Evolutionary conservation across 2,329 filamentous ascomycete genomes (phyloP), one percentile per base, ranked within the genome.

Genomic region (Graphium sp.): DNA sequence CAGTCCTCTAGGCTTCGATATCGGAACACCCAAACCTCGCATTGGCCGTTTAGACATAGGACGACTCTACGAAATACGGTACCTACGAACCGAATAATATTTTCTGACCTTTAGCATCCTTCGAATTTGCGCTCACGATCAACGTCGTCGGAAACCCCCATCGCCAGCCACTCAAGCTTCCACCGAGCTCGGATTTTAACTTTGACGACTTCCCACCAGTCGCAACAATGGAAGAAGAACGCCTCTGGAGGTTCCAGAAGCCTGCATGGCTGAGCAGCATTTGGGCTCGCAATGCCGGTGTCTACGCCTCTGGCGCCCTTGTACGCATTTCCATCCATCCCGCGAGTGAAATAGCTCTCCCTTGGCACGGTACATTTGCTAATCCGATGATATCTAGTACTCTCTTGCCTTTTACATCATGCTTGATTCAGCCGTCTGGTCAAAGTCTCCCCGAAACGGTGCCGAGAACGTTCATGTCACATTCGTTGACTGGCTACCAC

Each of bases 401-500:
- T 73, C 71, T 26, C 54, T 76, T 45, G 70, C 70, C 35, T 77
- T 77, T 52, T 76, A 74, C 57, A 56, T 69, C 44, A 64, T 77
- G 52, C 66, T 77, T 49, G 72, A 77, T 49, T 61, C 66, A 5
- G 68, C 72, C 36, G 68, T 75, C 28, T 77, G 69, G 68, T 75
- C 71, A 40, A 66, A 72, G 42, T 69, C 64, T 9, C 31, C 56
- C 34, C 55, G 53, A 37, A 77, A 77, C 54, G 62, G 58, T 34
- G 72, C 67, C 31, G 52, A 62, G 47, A 53, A 67, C 33, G 41
- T 57, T 21, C 71, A 77, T 53, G 58, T 78, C 42, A 69, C 58
- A 39, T 78, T 75, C 42, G 59, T 74, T 49, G 72, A 77, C 62
- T 77, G 72, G 72, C 63, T 76, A 37, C 71, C 72, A 29, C 60